phyloP scores from a whole-genome alignment of 2,329 filamentous ascomycete genomes.

The Trichoderma endophyticum region DNA sequence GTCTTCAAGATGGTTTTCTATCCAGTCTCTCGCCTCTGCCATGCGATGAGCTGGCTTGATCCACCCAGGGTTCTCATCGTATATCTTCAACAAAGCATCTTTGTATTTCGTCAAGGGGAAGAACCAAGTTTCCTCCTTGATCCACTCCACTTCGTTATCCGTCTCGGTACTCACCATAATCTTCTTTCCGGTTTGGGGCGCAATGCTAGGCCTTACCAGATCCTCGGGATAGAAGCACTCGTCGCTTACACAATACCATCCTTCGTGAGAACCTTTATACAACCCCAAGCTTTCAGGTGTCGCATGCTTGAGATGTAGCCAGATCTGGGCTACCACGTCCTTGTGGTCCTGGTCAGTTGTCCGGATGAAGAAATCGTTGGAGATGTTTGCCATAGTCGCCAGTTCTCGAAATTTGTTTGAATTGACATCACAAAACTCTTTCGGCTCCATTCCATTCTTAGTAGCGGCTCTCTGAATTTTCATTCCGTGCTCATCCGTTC shows the following conservation, averaged over 20 bases:
- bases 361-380: constrained; percentile 84
- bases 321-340: constrained; percentile 84
- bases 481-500: constrained; percentile 96
- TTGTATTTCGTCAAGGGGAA: constrained; percentile 83
- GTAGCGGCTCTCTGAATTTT: constrained; percentile 89
- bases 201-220: constrained; percentile 68
- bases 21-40: constrained; percentile 74
- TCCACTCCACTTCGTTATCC: constrained; percentile 91
- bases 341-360: constrained; percentile 83
- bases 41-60: constrained; percentile 70
- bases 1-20: constrained; percentile 75
- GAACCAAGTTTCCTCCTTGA: constrained; percentile 89
- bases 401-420: constrained; percentile 76
- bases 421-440: constrained; percentile 85
- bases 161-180: constrained; percentile 83
- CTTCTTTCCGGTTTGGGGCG: constrained; percentile 77
- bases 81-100: constrained; percentile 76
- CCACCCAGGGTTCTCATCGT: constrained; percentile 72
- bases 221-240: constrained; percentile 90
- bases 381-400: constrained; percentile 65
- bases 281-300: constrained; percentile 65
- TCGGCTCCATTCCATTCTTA: constrained; percentile 66
- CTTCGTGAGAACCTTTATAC: constrained; percentile 81
- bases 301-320: constrained; percentile 65
- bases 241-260: constrained; percentile 96